These are phyloP conservation scores for Nitzschia putrida DNA, from an alignment of 108 stramenopile genomes.

Conservation along the genomic window DNA sequence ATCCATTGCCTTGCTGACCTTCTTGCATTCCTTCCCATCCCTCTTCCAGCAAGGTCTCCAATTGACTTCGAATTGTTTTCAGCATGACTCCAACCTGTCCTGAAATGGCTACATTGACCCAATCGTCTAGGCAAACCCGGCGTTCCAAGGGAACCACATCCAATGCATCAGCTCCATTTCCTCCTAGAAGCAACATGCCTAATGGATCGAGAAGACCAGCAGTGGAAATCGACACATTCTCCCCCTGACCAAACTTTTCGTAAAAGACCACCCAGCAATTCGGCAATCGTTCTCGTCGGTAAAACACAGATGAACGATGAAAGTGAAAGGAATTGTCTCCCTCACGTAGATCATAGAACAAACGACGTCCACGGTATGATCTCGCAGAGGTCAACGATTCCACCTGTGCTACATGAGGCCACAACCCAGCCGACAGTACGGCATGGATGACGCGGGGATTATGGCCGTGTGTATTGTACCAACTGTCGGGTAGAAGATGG, in stretches of 20 bases:
- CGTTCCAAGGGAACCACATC: slow-evolving; percentile 61
- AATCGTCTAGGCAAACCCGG: slow-evolving; percentile 64
- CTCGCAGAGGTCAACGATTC: slow-evolving; percentile 18
- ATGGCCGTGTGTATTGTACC: slow-evolving; percentile 46
- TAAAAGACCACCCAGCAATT: slow-evolving; percentile 63
- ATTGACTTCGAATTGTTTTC: slow-evolving; percentile 43
- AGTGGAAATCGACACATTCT: slow-evolving; percentile 57
- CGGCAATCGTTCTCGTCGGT: slow-evolving; percentile 17
- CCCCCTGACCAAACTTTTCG: slow-evolving; percentile 75
- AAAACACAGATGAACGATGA: slow-evolving; percentile 64
- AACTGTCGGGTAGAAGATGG: slow-evolving; percentile 17
- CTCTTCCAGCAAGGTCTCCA: slow-evolving; percentile 26
- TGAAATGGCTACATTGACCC: slow-evolving; percentile 66
- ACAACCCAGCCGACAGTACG: slow-evolving; percentile 91
- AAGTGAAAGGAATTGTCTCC: slow-evolving; percentile 26
- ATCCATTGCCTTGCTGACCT: no score
- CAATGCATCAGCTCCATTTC: slow-evolving; percentile 13
- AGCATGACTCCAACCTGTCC: slow-evolving; percentile 72
- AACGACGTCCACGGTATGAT: slow-evolving; percentile 42
- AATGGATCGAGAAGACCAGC: slow-evolving; percentile 71
- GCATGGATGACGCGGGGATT: slow-evolving; percentile 69
- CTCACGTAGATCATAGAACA: slow-evolving; percentile 7
- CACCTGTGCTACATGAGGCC: slow-evolving; percentile 84
- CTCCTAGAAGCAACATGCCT: slow-evolving; percentile 67
- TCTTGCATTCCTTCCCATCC: not conserved